Evolutionary conservation across 192 early-diverging fungal species (phyloP).

Genomic region (Hyaloraphidium curvatum): DNA sequence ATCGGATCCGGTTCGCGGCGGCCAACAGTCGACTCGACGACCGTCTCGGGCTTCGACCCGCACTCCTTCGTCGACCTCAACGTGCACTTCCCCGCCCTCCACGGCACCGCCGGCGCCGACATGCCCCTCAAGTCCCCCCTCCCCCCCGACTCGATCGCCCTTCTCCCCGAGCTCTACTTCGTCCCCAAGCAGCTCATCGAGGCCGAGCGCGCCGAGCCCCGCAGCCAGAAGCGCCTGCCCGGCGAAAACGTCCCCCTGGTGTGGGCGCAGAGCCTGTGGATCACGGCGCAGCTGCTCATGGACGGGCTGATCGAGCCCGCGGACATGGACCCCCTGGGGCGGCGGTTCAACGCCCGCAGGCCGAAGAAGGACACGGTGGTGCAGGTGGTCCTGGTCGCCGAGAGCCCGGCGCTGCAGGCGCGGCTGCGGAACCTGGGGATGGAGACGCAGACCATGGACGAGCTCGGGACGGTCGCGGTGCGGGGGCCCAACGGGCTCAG

Average conservation of each 20-base stretch:
- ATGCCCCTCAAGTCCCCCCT: background rate
- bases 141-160: constrained; percentile 21
- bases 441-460: constrained; percentile 58
- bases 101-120: no score
- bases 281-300: constrained; percentile 52
- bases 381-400: constrained; percentile 59
- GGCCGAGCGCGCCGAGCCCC: constrained; percentile 43
- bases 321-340: constrained; percentile 66
- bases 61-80: no score
- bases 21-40: background rate
- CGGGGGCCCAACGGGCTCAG: constrained; percentile 48
- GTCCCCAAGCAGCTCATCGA: constrained; percentile 54
- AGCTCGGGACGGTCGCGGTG: constrained; percentile 48
- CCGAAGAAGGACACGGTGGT: constrained; percentile 41
- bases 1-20: no score
- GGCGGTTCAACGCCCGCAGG: constrained; percentile 35
- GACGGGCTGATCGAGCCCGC: constrained; percentile 55
- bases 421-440: constrained; percentile 51
- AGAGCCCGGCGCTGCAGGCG: constrained; percentile 48
- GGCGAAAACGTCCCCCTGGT: constrained; percentile 76
- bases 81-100: no score
- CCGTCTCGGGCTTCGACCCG: background rate
- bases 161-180: constrained; percentile 60
- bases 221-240: constrained; percentile 46
- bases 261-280: constrained; percentile 68